Conservation (phyloP, 768 basidiomycete species). For the Lactarius pseudohatsudake region DNA sequence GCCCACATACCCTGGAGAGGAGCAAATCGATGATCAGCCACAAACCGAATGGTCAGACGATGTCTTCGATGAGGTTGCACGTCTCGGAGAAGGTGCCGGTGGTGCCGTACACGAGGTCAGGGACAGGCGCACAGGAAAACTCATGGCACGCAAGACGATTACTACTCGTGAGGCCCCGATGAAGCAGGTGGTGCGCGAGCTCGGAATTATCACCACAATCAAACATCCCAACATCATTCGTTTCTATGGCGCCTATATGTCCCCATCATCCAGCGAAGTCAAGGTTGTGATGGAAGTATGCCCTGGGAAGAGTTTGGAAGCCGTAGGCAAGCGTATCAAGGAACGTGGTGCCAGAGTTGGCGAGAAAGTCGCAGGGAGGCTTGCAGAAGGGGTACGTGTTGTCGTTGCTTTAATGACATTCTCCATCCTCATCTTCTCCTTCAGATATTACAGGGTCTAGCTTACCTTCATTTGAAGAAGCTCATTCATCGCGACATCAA, state of each 20-base stretch:
- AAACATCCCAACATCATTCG: constrained; percentile 84
- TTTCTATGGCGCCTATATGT: constrained; percentile 92
- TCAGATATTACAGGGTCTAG: constrained; percentile 87
- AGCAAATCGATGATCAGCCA: constrained; percentile 38
- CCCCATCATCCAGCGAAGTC: constrained; percentile 84
- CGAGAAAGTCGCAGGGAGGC: constrained; percentile 85
- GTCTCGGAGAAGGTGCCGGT: constrained; percentile 93
- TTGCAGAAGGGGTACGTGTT: constrained; percentile 82
- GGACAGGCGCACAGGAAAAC: constrained; percentile 72
- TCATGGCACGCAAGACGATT: constrained; percentile 95
- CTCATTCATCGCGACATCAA: constrained; percentile 98
- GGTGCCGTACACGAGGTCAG: constrained; percentile 94
- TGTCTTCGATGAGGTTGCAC: constrained; percentile 68
- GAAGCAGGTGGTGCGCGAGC: constrained; percentile 90
- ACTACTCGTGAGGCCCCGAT: constrained; percentile 87
- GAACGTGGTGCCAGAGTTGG: constrained; percentile 76
- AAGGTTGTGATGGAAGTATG: constrained; percentile 93
- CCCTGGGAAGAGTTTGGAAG: constrained; percentile 88
- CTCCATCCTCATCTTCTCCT: constrained; percentile 16
- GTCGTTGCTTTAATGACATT: constrained; percentile 20
- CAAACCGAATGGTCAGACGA: constrained; percentile 60
- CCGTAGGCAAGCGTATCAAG: constrained; percentile 81
- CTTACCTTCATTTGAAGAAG: constrained; percentile 85
- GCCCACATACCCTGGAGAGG: constrained; percentile 33
- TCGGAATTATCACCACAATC: constrained; percentile 84